Percentiles rank a stretch among this genome's conserved stretches.
Conservation (phyloP, 768 basidiomycete species). For the Rubroboletus pulcherrimus region DNA sequence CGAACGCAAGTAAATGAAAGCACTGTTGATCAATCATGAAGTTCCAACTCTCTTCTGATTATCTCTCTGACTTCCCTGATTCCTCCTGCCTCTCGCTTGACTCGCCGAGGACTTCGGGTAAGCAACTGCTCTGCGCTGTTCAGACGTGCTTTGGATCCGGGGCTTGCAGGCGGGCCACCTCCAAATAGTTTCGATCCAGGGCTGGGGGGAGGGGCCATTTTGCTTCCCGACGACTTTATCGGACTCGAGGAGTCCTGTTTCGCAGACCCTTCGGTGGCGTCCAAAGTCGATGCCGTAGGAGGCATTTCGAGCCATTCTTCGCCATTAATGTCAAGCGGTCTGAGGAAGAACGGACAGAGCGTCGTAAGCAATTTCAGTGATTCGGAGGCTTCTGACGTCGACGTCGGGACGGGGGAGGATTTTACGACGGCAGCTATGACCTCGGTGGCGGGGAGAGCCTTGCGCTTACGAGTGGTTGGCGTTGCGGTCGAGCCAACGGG, state of each 20-base stretch:
- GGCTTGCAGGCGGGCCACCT: constrained; percentile 40
- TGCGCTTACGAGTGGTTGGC: constrained; percentile 63
- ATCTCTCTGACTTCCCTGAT: constrained; percentile 78
- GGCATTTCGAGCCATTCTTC: constrained; percentile 53
- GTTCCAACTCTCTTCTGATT: constrained; percentile 73
- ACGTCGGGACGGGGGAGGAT: constrained; percentile 79
- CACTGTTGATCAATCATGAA: constrained; percentile 46
- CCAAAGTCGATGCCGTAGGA: constrained; percentile 21
- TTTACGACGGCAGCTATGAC: constrained; percentile 69
- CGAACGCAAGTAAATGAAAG: constrained; percentile 26
- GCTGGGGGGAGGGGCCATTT: constrained; percentile 30
- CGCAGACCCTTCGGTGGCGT: constrained; percentile 6
- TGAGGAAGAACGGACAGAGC: constrained; percentile 80
- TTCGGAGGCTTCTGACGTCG: constrained; percentile 71
- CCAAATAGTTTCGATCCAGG: constrained; percentile 36
- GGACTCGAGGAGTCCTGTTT: constrained; percentile 31
- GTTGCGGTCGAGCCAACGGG: constrained; percentile 50
- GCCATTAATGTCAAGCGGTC: constrained; percentile 55
- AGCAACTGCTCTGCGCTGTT: constrained; percentile 60
- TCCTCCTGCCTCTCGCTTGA: constrained; percentile 69
- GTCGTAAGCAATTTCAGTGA: constrained; percentile 62
- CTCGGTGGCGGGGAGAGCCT: constrained; percentile 63
- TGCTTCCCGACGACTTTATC: constrained; percentile 32
- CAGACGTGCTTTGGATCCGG: constrained; percentile 46
- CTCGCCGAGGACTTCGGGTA: constrained; percentile 66